Conservation (phyloP, 352 stramenopile species). For the Globisporangium carolinianum region DNA sequence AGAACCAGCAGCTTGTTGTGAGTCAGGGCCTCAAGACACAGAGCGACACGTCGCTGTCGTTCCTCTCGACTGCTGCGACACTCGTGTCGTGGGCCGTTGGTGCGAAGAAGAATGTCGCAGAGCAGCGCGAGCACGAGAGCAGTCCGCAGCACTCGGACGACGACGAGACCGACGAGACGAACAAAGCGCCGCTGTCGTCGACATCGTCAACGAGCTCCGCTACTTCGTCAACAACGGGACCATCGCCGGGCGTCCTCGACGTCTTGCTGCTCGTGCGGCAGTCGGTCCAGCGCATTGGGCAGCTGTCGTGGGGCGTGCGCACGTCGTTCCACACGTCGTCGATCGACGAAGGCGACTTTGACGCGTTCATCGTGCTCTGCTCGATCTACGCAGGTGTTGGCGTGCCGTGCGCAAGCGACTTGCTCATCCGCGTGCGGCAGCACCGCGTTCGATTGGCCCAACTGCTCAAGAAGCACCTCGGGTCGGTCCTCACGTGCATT, state of each 20-base stretch:
- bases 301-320: slow-evolving; percentile 75
- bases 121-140: slow-evolving; percentile 13
- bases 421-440: slow-evolving; percentile 65
- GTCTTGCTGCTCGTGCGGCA: slow-evolving; percentile 75
- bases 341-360: slow-evolving; percentile 78
- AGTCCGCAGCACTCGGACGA: slow-evolving; percentile 78
- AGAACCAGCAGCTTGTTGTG: slow-evolving; percentile 26
- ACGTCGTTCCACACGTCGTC: slow-evolving; percentile 81
- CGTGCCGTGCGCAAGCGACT: slow-evolving; percentile 55
- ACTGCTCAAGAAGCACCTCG: slow-evolving; percentile 69
- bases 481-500: slow-evolving; percentile 60
- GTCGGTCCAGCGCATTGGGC: slow-evolving; percentile 78
- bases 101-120: slow-evolving; percentile 30
- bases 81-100: slow-evolving; percentile 64
- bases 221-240: slow-evolving; percentile 34
- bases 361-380: slow-evolving; percentile 80
- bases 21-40: slow-evolving; percentile 19
- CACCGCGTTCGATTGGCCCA: slow-evolving; percentile 64
- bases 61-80: slow-evolving; percentile 34
- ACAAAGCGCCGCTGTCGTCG: slow-evolving; percentile 41
- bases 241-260: slow-evolving; percentile 60
- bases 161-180: slow-evolving; percentile 19
- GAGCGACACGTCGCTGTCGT: slow-evolving; percentile 12
- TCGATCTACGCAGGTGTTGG: slow-evolving; percentile 73
- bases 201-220: slow-evolving; percentile 47